Percentiles rank a stretch among this genome's conserved stretches.
Evolutionary conservation across 331 rosid genomes (phyloP).

Genomic region (Phaseolus coccineus): DNA sequence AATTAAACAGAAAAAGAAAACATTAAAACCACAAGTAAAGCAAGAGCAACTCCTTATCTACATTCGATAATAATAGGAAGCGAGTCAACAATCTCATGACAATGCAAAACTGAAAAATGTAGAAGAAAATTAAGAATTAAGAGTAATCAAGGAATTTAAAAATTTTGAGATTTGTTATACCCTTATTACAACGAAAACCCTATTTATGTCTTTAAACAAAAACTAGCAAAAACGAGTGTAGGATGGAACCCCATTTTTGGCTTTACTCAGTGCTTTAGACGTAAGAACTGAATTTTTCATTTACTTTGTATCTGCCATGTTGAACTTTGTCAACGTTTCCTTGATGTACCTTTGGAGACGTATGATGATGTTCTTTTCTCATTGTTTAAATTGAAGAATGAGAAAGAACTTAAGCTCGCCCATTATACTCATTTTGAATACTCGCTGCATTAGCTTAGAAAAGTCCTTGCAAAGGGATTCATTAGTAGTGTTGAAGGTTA

Average conservation of each 20-base stretch:
- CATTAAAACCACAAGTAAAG: background rate
- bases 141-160: slow-evolving; percentile 5
- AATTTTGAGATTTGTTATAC: slow-evolving; percentile 12
- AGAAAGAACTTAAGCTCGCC: no score
- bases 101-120: slow-evolving; percentile 13
- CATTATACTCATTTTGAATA: no score
- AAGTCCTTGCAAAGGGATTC: no score
- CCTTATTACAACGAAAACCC: slow-evolving; percentile 38
- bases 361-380: no score
- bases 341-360: no score
- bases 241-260: background rate
- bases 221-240: background rate
- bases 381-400: no score
- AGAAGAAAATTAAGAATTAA: background rate
- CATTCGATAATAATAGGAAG: slow-evolving; percentile 36
- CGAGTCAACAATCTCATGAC: slow-evolving; percentile 43
- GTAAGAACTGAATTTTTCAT: no score
- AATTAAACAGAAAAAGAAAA: background rate
- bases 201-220: background rate
- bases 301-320: no score
- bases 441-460: no score
- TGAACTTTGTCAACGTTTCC: no score
- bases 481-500: no score
- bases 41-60: slow-evolving; percentile 47
- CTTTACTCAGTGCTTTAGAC: no score